Evolutionary conservation across 495 filamentous ascomycete species (phyloP), one percentile per base, ranked within the genome.

Genomic region (Choiromyces venosus): DNA sequence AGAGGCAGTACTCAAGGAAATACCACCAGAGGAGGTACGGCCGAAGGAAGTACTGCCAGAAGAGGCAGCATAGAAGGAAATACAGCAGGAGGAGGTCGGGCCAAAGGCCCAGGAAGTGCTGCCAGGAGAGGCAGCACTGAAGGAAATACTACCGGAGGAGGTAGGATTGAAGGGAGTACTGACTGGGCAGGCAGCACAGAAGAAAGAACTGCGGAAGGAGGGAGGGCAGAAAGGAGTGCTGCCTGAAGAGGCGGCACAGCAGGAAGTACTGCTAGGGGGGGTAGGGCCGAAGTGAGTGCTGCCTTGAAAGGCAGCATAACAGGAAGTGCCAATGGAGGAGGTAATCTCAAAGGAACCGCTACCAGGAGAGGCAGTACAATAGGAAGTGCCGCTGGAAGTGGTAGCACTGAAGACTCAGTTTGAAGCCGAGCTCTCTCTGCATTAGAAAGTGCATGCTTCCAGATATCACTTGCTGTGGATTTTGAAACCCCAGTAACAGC

Each of bases 381-480:
- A 46, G 42, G 42, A 0, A 0, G 9, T 46, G 19, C 19, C 38
- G 9, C 38, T 10, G 38, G 38, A 40, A 12, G 9, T 40, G 9
- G 38, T 40, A 52, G 42, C 42, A 46, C 42, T 21, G 42, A 25
- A 52, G 44, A 25, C 44, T 52, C 21, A n/a, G 44, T 52, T 52
- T 52, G 21, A n/a, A n/a, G 42, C 19, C 18, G 44, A 8, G 21
- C 44, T 25, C 21, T 52, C 2, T n/a, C 4, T 36, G 25, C 7
- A 69, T 69, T 69, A 21, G 29, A 52, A 35, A 70, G 42, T 8
- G 68, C 68, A 70, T 56, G 42, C 5, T 16, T 19, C 21, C 38
- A 70, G 18, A 70, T 56, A 36, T 70, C 68, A 69, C 37, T 69
- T 69, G 42, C 68, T 69, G 42, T 69, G 29, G 68, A 69, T 29